phyloP scores from a whole-genome alignment of 805 yeast genomes.

The Pichia nakasei region DNA sequence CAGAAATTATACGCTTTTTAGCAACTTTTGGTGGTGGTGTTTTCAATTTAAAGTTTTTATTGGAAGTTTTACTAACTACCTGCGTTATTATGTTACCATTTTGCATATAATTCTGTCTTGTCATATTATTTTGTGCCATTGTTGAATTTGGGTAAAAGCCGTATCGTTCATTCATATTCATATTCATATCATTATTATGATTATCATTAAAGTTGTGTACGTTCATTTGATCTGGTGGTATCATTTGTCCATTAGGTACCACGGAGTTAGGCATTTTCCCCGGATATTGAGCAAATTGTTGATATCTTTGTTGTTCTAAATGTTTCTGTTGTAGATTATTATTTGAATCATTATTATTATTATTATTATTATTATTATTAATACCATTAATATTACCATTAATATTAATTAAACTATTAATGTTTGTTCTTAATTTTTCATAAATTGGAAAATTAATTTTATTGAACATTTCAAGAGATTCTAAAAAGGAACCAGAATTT shows the following conservation, averaged over 20 bases:
- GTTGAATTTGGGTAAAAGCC: neutral
- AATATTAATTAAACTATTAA: neutral
- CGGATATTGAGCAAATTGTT: neutral
- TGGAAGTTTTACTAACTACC: neutral
- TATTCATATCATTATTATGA: no score
- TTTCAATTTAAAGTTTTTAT: slow-evolving; percentile 6
- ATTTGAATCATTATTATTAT: neutral
- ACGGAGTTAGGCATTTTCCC: neutral
- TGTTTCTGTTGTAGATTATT: neutral
- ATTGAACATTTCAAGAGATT: slow-evolving; percentile 48
- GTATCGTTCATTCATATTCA: no score
- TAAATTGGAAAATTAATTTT: slow-evolving; percentile 16
- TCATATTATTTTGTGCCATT: neutral
- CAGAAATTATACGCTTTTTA: neutral
- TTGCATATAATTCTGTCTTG: neutral
- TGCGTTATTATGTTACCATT: neutral
- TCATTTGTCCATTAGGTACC: neutral
- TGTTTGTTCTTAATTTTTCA: slow-evolving; percentile 4
- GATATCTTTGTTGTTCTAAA: neutral
- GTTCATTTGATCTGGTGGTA: neutral
- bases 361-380: neutral
- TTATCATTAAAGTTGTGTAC: neutral
- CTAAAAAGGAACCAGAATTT: slow-evolving; percentile 34
- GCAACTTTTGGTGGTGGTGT: neutral
- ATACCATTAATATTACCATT: neutral